These are phyloP conservation scores for Oxyria digyna DNA, from an alignment of 148 eudicot genomes.

Conservation along the genomic window DNA sequence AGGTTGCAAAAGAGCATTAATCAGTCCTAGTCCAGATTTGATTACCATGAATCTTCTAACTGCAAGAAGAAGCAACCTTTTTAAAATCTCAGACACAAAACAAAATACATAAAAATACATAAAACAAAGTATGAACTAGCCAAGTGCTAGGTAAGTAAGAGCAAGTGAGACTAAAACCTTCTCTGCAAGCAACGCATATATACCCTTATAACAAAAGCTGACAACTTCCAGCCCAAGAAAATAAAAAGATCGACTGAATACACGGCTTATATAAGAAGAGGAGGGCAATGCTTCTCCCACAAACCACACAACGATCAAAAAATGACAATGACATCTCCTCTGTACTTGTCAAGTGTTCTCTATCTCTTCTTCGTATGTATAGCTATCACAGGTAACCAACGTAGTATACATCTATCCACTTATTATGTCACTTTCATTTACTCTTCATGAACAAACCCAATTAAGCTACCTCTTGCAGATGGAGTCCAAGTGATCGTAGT, in stretches of 20 bases:
- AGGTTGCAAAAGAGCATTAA: background rate
- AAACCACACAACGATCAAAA: background rate
- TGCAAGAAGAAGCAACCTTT: constrained; percentile 6
- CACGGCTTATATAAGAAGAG: constrained; percentile 2
- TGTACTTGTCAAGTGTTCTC: background rate
- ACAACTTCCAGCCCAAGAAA: background rate
- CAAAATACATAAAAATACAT: background rate
- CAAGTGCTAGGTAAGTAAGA: background rate
- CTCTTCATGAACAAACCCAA: background rate
- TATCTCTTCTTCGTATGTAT: constrained; percentile 2
- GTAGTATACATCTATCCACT: background rate
- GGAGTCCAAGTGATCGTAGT: constrained; percentile 71
- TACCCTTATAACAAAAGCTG: constrained; percentile 16
- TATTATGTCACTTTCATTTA: background rate
- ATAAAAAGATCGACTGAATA: background rate
- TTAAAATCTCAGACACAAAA: background rate
- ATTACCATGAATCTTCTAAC: background rate
- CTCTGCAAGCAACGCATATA: constrained; percentile 54
- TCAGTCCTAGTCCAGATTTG: background rate
- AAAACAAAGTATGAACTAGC: background rate
- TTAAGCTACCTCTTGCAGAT: constrained; percentile 24
- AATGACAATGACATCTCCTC: constrained; percentile 3
- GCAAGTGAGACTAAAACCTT: background rate
- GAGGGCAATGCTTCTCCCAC: background rate
- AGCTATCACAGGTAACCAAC: constrained; percentile 3